These are phyloP conservation scores for Pholiota adiposa DNA, from an alignment of 1,284 basidiomycete genomes.

Conservation along the genomic window DNA sequence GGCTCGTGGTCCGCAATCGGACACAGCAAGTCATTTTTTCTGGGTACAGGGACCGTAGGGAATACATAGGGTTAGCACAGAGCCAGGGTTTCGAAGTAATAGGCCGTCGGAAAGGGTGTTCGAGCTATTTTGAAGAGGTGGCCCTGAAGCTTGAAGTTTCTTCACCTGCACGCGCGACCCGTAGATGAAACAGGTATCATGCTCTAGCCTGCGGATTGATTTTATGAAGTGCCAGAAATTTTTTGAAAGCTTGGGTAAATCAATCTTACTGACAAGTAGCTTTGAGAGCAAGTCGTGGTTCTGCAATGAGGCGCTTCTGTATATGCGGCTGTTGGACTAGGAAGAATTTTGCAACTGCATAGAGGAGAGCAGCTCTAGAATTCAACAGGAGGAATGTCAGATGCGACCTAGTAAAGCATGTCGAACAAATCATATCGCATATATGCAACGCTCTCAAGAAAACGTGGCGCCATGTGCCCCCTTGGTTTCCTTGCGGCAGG, in stretches of 20 bases:
- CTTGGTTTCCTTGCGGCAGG: not conserved
- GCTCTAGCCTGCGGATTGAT: not conserved
- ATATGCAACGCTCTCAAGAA: too few relatives aligned
- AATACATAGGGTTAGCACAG: not conserved
- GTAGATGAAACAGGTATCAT: not conserved
- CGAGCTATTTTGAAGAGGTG: not conserved
- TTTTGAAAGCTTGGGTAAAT: not conserved
- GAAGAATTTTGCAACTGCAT: too few relatives aligned
- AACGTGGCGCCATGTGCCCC: not conserved
- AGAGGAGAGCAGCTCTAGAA: too few relatives aligned
- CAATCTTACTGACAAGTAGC: not conserved
- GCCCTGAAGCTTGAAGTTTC: not conserved
- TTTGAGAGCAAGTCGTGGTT: too few relatives aligned
- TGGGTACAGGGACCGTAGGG: not conserved
- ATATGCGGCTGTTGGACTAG: too few relatives aligned
- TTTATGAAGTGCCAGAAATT: not conserved
- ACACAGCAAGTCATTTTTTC: not conserved
- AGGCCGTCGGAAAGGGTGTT: not conserved
- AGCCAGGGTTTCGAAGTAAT: not conserved
- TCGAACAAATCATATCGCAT: too few relatives aligned
- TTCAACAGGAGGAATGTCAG: too few relatives aligned
- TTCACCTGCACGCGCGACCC: not conserved
- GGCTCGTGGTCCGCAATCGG: not conserved
- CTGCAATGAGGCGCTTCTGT: too few relatives aligned
- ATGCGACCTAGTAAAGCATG: too few relatives aligned